Evolutionary conservation across 2,329 filamentous ascomycete genomes (phyloP), one percentile per base, ranked within the genome.

Genomic region (Dothideomycetidae sp.): DNA sequence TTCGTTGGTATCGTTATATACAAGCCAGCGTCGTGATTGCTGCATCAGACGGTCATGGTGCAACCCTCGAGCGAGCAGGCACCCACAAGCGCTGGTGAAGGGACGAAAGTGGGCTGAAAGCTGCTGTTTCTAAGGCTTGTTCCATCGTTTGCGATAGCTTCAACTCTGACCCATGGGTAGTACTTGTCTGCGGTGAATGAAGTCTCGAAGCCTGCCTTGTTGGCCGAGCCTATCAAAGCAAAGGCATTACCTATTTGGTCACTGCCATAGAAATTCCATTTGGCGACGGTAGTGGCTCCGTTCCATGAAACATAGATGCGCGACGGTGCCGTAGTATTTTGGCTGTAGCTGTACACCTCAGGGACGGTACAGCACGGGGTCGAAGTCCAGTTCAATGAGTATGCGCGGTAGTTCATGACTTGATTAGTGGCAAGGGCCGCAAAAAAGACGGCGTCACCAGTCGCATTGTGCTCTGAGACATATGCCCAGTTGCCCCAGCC

Each of bases 251-350:
- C 42, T 5, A 47, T 42, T 3, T 36, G 16, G 10, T 29, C 18
- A 1, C 35, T 41, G 14, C 42, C 60, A 44, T 61, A 67, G 44
- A 70, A 68, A 3, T 56, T 51, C 70, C 69, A 65, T 1, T 39
- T 46, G 2, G 42, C 42, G n/a, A 64, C 51, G 16, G 60, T 58
- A 0, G 62, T 65, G 0, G 59, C 61, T 5, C 62, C 61, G 41
- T 65, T 64, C 62, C 62, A 65, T 7, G 62, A 68, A 2, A 71
- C 66, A 48, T 69, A 73, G 5, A 63, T 46, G 2, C 54, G 48
- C 7, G 44, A 54, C 0, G 51, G 50, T 1, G 49, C 35, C 4
- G 30, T 44, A 4, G 26, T 33, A 28, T 16, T 49, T 38, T 5
- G 46, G 19, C 12, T 53, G n/a, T 61, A 53, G 0, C 57, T 53